Evolutionary conservation across 345 rosid genomes (phyloP).

Genomic region (Fremontodendron californicum): DNA sequence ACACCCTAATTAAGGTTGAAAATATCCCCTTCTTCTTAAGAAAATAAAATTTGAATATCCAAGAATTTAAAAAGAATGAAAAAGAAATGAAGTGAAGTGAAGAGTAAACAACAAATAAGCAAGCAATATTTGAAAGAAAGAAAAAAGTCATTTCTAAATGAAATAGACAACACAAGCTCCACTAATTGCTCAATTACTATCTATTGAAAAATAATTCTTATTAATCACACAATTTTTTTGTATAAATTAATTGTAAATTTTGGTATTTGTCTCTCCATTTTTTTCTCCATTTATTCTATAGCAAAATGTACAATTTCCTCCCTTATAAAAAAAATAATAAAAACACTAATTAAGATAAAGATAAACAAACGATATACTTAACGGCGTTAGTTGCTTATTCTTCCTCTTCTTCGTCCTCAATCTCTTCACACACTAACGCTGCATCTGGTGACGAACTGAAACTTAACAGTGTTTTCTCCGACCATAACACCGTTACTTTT

Average conservation of each 20-base stretch:
- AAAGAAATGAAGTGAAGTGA: too few relatives aligned
- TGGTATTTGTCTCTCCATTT: conserved; percentile 8
- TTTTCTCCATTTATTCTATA: neutral
- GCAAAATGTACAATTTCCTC: conserved; percentile 21
- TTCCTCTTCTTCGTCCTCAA: neutral
- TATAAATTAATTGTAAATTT: conserved; percentile 9
- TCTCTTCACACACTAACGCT: conserved; percentile 56
- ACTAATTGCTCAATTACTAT: neutral
- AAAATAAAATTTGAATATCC: neutral
- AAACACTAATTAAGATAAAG: neutral
- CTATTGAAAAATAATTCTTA: neutral
- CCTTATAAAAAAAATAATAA: neutral
- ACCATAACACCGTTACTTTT: conserved; percentile 40
- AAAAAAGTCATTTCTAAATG: neutral
- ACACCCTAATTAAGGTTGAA: neutral
- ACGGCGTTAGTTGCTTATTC: conserved; percentile 15
- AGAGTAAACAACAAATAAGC: neutral
- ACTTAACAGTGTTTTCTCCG: conserved; percentile 69
- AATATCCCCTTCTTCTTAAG: neutral
- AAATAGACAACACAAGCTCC: neutral
- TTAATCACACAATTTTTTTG: neutral
- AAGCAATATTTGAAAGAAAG: neutral
- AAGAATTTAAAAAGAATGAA: too few relatives aligned
- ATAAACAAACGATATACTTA: conserved; percentile 1
- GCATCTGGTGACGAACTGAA: conserved; percentile 45